Percentiles rank a stretch among this genome's conserved stretches.
These are phyloP conservation scores for Emericellopsis terricola DNA, from an alignment of 495 filamentous ascomycete genomes.

Conservation along the genomic window DNA sequence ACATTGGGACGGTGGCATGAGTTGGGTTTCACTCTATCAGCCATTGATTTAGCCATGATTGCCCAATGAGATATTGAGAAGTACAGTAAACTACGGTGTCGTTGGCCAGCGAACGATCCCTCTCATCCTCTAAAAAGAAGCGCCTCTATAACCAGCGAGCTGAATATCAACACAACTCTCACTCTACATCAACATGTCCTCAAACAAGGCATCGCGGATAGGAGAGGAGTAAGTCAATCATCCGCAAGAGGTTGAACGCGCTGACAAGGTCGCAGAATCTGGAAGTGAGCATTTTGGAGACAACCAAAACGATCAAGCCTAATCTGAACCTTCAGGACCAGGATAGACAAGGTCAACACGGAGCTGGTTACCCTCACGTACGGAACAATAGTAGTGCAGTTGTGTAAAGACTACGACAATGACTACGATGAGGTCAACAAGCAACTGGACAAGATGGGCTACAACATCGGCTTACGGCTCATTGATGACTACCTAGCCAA, in stretches of 20 bases:
- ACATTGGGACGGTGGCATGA: too few relatives aligned
- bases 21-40: too few relatives aligned
- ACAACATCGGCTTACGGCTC: slow-evolving; percentile 89
- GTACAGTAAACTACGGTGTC: too few relatives aligned
- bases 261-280: slow-evolving; percentile 45
- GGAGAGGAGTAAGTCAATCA: slow-evolving; percentile 77
- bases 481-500: slow-evolving; percentile 98
- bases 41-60: too few relatives aligned
- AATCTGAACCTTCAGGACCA: slow-evolving; percentile 26
- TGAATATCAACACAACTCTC: too few relatives aligned
- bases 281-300: slow-evolving; percentile 59
- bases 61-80: too few relatives aligned
- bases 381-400: slow-evolving; percentile 88
- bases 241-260: slow-evolving; percentile 3
- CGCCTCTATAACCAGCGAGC: too few relatives aligned
- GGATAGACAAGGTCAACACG: slow-evolving; percentile 59
- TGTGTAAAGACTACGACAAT: slow-evolving; percentile 87
- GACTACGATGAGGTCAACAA: slow-evolving; percentile 92
- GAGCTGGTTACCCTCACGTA: slow-evolving; percentile 96
- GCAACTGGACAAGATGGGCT: slow-evolving; percentile 96
- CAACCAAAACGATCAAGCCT: background rate
- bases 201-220: slow-evolving; percentile 76
- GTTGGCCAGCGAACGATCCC: too few relatives aligned
- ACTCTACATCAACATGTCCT: slow-evolving; percentile 60
- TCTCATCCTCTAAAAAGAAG: too few relatives aligned